Conservation (phyloP, 2,329 filamentous ascomycete genomes). For the Aulographum hederae region DNA sequence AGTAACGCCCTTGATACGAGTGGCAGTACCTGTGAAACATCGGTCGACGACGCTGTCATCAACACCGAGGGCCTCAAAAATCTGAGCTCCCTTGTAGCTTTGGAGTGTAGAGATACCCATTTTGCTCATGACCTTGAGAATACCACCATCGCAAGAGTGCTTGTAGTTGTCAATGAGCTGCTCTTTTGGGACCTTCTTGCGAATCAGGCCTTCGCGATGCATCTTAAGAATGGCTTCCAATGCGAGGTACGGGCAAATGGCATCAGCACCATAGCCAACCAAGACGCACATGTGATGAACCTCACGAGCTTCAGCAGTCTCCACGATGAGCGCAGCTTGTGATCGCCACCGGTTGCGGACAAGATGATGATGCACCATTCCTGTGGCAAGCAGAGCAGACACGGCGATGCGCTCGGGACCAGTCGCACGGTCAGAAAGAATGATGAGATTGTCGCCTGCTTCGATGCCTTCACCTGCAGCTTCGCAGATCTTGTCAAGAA, state of each 20-base stretch:
- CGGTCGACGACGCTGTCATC: slow-evolving; percentile 84
- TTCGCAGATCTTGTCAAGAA: slow-evolving; percentile 76
- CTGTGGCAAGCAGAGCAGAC: slow-evolving; percentile 72
- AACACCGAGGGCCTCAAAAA: slow-evolving; percentile 88
- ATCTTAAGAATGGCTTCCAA: slow-evolving; percentile 97
- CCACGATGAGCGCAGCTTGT: slow-evolving; percentile 67
- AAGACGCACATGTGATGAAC: slow-evolving; percentile 99
- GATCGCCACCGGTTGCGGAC: slow-evolving; percentile 94
- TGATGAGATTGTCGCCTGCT: slow-evolving; percentile 65
- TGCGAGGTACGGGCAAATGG: slow-evolving; percentile 83
- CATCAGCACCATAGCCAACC: slow-evolving; percentile 86
- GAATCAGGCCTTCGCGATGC: slow-evolving; percentile 79
- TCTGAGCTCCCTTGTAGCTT: slow-evolving; percentile 95
- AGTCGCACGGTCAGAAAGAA: slow-evolving; percentile 77
- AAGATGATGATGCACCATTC: slow-evolving; percentile 88
- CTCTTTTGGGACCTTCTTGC: slow-evolving; percentile 70
- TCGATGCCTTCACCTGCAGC: slow-evolving; percentile 71
- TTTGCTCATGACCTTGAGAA: slow-evolving; percentile 97
- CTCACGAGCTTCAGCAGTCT: slow-evolving; percentile 89
- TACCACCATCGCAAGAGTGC: slow-evolving; percentile 88
- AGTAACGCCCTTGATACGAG: slow-evolving; percentile 83
- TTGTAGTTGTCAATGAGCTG: slow-evolving; percentile 89
- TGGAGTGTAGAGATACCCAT: slow-evolving; percentile 97
- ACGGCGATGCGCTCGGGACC: slow-evolving; percentile 68
- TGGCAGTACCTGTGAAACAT: slow-evolving; percentile 88